Evolutionary conservation across 225 moss, liverwort and hornwort genomes (phyloP).

Genomic region (Straminergon stramineum): DNA sequence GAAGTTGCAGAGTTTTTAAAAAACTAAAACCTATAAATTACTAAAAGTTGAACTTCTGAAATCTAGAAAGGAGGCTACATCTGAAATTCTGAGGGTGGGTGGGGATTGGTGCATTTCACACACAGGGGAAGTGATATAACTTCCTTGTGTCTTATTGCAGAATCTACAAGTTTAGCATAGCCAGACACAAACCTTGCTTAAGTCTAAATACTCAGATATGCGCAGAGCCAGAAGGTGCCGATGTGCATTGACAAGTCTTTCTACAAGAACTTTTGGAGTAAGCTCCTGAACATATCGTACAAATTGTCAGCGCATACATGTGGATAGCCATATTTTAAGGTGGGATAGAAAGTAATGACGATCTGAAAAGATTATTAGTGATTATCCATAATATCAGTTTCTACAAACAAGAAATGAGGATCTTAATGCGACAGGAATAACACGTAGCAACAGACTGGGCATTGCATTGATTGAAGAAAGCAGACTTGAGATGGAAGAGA

Average conservation of each 20-base stretch:
- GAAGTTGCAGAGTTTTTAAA: not conserved
- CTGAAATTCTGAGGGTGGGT: no score
- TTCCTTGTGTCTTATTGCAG: not conserved
- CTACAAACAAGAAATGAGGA: not conserved
- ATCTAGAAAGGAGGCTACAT: not conserved
- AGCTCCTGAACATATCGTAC: conserved; percentile 46
- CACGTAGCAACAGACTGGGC: not conserved
- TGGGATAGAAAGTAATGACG: not conserved
- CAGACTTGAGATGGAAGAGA: not conserved
- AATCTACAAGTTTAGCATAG: not conserved
- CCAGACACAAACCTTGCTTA: conserved; percentile 66
- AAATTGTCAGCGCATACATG: not conserved
- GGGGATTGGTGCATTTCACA: not conserved
- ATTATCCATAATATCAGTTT: not conserved
- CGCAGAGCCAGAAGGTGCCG: conserved; percentile 86
- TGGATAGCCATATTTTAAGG: not conserved
- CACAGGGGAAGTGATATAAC: not conserved
- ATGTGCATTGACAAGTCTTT: conserved; percentile 84
- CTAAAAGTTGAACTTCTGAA: not conserved
- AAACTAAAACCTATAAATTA: not conserved
- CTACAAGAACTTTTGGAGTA: conserved; percentile 75
- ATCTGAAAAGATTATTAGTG: not conserved
- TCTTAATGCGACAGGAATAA: not conserved
- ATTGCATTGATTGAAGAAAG: not conserved
- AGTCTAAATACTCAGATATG: conserved; percentile 77